These are phyloP conservation scores for Glarea lozoyensis DNA, from an alignment of 495 filamentous ascomycete genomes.

Conservation along the genomic window DNA sequence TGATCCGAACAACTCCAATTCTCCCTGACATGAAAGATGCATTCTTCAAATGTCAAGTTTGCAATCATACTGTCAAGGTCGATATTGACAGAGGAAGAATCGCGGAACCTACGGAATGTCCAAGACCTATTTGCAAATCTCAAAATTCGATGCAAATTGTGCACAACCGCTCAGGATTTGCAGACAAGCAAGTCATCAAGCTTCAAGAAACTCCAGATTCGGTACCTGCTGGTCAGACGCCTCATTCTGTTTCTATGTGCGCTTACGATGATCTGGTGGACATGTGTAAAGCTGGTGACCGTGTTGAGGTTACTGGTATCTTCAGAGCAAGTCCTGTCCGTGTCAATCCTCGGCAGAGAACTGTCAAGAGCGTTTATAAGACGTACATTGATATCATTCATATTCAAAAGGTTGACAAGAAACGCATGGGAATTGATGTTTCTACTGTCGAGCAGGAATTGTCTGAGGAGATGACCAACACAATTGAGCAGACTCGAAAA, in stretches of 20 bases:
- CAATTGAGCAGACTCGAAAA: slow-evolving; percentile 73
- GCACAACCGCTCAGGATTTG: slow-evolving; percentile 91
- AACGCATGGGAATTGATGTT: slow-evolving; percentile 82
- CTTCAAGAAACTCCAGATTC: slow-evolving; percentile 95
- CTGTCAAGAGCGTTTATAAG: slow-evolving; percentile 92
- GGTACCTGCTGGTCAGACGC: slow-evolving; percentile 90
- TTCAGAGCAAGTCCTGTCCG: slow-evolving; percentile 92
- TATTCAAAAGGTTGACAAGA: slow-evolving; percentile 92
- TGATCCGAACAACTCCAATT: slow-evolving; percentile 90
- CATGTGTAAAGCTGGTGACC: slow-evolving; percentile 94
- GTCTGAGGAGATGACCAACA: slow-evolving; percentile 61
- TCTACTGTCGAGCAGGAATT: slow-evolving; percentile 85
- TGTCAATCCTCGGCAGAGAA: slow-evolving; percentile 87
- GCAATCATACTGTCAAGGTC: slow-evolving; percentile 82
- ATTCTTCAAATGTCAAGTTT: slow-evolving; percentile 91
- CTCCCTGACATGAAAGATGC: slow-evolving; percentile 96
- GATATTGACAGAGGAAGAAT: slow-evolving; percentile 94
- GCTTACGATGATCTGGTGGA: slow-evolving; percentile 96
- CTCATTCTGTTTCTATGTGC: slow-evolving; percentile 95
- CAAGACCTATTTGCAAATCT: slow-evolving; percentile 70
- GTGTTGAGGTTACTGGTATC: slow-evolving; percentile 92
- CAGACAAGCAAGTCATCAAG: slow-evolving; percentile 98
- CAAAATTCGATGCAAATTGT: slow-evolving; percentile 97
- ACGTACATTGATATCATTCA: slow-evolving; percentile 95
- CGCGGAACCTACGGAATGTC: slow-evolving; percentile 85